Evolutionary conservation across 208 protist species (phyloP).

Genomic region (Phytomonas sp.): DNA sequence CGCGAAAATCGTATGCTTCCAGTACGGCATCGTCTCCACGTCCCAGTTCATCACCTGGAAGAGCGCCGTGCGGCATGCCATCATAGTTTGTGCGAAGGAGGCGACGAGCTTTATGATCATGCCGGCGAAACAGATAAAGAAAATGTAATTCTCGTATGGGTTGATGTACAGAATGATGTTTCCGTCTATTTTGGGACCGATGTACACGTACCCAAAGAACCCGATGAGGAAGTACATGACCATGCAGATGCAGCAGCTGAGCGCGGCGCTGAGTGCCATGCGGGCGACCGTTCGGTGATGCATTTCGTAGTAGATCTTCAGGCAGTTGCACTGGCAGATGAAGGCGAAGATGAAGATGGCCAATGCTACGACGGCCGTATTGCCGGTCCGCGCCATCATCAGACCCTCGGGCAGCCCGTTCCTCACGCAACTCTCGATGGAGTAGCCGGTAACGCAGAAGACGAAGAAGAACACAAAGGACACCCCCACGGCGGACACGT

Average conservation of each 20-base stretch:
- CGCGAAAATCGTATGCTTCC: constrained; percentile 36
- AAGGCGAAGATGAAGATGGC: constrained; percentile 55
- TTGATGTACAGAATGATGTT: constrained; percentile 50
- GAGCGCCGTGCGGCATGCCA: constrained; percentile 25
- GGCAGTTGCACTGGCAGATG: constrained; percentile 47
- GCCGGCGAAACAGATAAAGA: constrained; percentile 37
- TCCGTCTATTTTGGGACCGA: constrained; percentile 22
- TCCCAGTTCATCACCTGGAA: constrained; percentile 42
- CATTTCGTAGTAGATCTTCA: constrained; percentile 36
- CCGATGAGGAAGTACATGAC: constrained; percentile 52
- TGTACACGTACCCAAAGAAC: constrained; percentile 64
- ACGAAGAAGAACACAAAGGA: constrained; percentile 49
- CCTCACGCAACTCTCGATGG: constrained; percentile 20
- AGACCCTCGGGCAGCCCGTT: constrained; percentile 23
- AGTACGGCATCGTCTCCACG: constrained; percentile 30
- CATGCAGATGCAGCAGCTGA: constrained; percentile 30
- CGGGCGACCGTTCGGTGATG: constrained; percentile 13
- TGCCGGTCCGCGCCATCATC: constrained; percentile 20
- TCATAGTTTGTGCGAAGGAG: constrained; percentile 41
- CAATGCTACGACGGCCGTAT: constrained; percentile 23
- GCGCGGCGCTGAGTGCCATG: constrained; percentile 25
- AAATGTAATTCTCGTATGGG: constrained; percentile 22
- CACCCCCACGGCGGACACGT: constrained; percentile 41
- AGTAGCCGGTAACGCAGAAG: constrained; percentile 39
- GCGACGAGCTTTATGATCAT: constrained; percentile 49